Evolutionary conservation across 805 yeast species (phyloP), one percentile per base, ranked within the genome.

Genomic region (Spathaspora passalidarum): DNA sequence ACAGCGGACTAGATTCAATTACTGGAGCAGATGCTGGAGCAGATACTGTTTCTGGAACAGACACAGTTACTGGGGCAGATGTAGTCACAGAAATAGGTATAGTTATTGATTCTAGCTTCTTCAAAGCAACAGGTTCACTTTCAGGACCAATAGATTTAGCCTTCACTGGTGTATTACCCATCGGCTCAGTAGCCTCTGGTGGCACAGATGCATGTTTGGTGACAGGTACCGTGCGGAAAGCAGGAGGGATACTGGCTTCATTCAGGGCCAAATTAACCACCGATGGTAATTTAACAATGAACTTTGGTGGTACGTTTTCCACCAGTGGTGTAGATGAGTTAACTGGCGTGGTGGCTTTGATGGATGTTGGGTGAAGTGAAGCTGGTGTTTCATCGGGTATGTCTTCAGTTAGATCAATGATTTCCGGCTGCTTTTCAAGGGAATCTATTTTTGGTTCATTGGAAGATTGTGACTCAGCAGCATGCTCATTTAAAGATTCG

Each of bases 181-280:
- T 34, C 3, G 10, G n/a, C 17, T 36, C 22, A 16, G 23, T 36
- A 36, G n/a, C 14, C 6, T 7, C 9, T 10, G 38, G 38, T 17
- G 38, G 38, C 19, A 38, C 19, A 6, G 32, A 18, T 9, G 35
- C 4, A 29, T 29, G 17, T 29, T 29, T 29, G 8, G 10, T 13
- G 14, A 7, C 14, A n/a, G 6, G 14, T n/a, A 17, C 5, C 3
- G 34, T 10, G 2, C 34, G 34, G 22, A 25, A 39, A 9, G n/a
- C 11, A 9, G 5, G n/a, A 10, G 42, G 42, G 32, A 39, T 39
- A 3, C 32, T 22, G 4, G 34, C 5, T 9, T 39, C 42, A 39
- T 39, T 39, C 32, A 39, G 21, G 20, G 42, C 42, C 14, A 39
- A 39, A 29, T 39, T 39, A 13, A 39, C 42, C 13, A 25, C 32